phyloP scores from a whole-genome alignment of 2,329 filamentous ascomycete genomes.

The Coleophoma cylindrospora region DNA sequence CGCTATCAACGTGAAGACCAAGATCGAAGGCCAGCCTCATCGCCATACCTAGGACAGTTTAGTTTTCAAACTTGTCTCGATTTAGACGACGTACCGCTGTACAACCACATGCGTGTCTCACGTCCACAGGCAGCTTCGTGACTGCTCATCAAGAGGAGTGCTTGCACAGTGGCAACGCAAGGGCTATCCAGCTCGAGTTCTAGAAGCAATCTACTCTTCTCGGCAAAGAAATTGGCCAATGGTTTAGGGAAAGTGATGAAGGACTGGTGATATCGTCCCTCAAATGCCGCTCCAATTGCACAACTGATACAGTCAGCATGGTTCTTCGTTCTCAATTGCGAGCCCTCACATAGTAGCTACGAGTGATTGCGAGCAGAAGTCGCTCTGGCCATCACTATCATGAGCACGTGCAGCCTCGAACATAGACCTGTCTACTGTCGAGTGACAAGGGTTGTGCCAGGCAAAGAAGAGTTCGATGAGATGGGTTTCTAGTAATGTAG shows the following conservation, averaged over 20 bases:
- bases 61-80: background rate
- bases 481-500: slow-evolving; percentile 35
- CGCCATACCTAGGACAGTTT: slow-evolving; percentile 26
- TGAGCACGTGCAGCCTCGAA: slow-evolving; percentile 6
- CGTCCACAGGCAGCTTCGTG: slow-evolving; percentile 37
- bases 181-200: slow-evolving; percentile 41
- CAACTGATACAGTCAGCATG: slow-evolving; percentile 16
- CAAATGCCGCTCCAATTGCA: slow-evolving; percentile 28
- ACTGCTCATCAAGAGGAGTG: slow-evolving; percentile 36
- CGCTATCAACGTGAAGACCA: slow-evolving; percentile 35
- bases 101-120: slow-evolving; percentile 40
- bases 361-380: background rate
- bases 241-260: slow-evolving; percentile 28
- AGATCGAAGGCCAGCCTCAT: slow-evolving; percentile 39
- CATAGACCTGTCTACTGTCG: slow-evolving; percentile 36
- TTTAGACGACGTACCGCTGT: slow-evolving; percentile 29
- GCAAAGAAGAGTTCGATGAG: slow-evolving; percentile 39
- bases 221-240: slow-evolving; percentile 33
- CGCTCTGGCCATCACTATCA: background rate
- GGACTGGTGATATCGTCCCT: slow-evolving; percentile 24
- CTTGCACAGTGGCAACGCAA: slow-evolving; percentile 39
- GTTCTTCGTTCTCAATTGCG: background rate
- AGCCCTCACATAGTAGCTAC: background rate
- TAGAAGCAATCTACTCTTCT: slow-evolving; percentile 35
- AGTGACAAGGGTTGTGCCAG: slow-evolving; percentile 41